Percentiles rank a stretch among this genome's conserved stretches.
Conservation (phyloP, 495 filamentous ascomycete species). For the Lasiosphaeria hispida region DNA sequence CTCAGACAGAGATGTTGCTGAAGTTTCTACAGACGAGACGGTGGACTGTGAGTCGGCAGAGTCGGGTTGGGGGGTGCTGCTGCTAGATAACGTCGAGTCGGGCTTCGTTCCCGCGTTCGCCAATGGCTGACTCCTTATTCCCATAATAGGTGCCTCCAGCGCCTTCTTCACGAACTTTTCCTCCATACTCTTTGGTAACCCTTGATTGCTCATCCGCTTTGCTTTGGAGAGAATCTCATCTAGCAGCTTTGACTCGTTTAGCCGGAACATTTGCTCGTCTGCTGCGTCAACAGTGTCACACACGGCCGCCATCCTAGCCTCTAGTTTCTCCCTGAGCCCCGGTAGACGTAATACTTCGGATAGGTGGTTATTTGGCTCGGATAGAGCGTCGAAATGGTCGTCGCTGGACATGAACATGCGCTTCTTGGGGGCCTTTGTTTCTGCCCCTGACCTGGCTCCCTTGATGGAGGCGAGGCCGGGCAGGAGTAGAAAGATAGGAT, state of each 20-base stretch:
- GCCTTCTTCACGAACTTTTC: constrained; percentile 74
- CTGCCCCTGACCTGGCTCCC: constrained; percentile 27
- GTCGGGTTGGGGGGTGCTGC: constrained; percentile 32
- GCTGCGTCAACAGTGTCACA: constrained; percentile 80
- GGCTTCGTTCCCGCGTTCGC: constrained; percentile 15
- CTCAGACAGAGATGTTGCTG: constrained; percentile 39
- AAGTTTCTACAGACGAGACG: constrained; percentile 32
- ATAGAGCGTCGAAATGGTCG: constrained; percentile 71
- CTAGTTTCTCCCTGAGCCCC: constrained; percentile 34
- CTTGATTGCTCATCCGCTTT: constrained; percentile 58
- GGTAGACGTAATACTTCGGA: constrained; percentile 54
- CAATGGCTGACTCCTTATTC: constrained; percentile 52
- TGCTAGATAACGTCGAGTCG: constrained; percentile 21
- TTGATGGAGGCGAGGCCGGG: constrained; percentile 53
- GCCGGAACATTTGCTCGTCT: constrained; percentile 76
- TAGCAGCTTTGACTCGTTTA: constrained; percentile 69
- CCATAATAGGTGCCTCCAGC: constrained; percentile 71
- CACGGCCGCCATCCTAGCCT: constrained; percentile 53
- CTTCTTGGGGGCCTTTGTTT: constrained; percentile 37
- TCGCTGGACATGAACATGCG: constrained; percentile 73
- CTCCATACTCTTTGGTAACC: constrained; percentile 78
- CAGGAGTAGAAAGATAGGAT: constrained; percentile 80
- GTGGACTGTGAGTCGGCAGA: constrained; percentile 41
- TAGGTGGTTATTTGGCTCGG: constrained; percentile 54
- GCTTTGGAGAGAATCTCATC: constrained; percentile 68